Evolutionary conservation across 768 basidiomycete genomes (phyloP).

Genomic region (Psilocybe azurescens): DNA sequence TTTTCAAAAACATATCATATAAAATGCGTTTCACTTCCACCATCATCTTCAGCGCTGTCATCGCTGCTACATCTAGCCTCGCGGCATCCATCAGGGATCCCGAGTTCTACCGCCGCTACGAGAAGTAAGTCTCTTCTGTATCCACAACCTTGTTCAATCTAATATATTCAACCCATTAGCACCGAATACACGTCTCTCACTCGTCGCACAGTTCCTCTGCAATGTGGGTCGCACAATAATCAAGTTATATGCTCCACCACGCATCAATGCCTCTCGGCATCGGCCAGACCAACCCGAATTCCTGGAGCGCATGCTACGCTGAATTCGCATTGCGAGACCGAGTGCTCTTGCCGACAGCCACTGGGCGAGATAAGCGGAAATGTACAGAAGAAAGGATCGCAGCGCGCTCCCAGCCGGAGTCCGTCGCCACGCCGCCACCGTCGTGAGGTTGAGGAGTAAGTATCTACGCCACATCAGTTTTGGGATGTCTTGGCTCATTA

Average conservation of each 20-base stretch:
- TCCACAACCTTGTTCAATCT: neutral
- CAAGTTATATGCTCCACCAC: neutral
- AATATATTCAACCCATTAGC: neutral
- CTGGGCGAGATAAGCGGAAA: conserved; percentile 6
- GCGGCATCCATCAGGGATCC: neutral
- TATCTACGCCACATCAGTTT: no score
- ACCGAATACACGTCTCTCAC: neutral
- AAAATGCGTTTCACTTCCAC: conserved; percentile 5
- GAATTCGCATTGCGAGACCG: neutral
- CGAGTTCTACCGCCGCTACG: neutral
- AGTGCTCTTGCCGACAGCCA: conserved; percentile 3
- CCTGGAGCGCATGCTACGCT: neutral
- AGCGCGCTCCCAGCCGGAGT: no score
- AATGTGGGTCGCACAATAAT: conserved; percentile 1
- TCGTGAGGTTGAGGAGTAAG: no score
- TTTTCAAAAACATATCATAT: neutral
- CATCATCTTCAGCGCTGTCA: neutral
- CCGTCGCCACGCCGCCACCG: no score
- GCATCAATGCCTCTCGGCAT: neutral
- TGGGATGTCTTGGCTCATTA: no score
- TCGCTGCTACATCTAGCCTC: neutral
- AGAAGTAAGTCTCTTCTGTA: neutral
- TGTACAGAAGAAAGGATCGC: neutral
- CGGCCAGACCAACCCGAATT: neutral
- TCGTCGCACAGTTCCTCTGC: no score